Evolutionary conservation across 148 eudicot genomes (phyloP).

Genomic region (Nepenthes gracilis): DNA sequence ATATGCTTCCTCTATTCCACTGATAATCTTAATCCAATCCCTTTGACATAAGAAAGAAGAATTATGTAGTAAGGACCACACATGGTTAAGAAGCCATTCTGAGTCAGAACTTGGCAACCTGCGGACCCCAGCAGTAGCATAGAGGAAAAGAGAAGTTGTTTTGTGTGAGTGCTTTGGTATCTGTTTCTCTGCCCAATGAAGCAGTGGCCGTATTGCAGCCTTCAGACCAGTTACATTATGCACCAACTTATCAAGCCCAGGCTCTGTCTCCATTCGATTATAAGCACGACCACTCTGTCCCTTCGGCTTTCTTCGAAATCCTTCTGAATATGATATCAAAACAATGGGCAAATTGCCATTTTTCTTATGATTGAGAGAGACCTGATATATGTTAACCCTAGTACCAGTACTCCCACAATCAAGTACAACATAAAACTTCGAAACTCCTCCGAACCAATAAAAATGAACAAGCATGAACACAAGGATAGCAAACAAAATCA

Average conservation of each 20-base stretch:
- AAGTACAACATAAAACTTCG: constrained; percentile 78
- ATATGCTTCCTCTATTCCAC: constrained; percentile 95
- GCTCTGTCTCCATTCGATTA: constrained; percentile 95
- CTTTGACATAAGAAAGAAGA: constrained; percentile 68
- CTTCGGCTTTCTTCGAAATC: constrained; percentile 35
- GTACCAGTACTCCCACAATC: constrained; percentile 99
- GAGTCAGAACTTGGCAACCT: constrained; percentile 78
- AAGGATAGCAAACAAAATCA: constrained; percentile 45
- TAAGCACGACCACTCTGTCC: constrained; percentile 81
- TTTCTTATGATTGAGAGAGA: constrained; percentile 47
- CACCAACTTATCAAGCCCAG: constrained; percentile 92
- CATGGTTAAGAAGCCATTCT: constrained; percentile 83
- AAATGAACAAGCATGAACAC: constrained; percentile 25
- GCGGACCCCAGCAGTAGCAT: constrained; percentile 98
- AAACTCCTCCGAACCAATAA: constrained; percentile 55
- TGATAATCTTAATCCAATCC: constrained; percentile 87
- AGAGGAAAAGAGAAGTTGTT: constrained; percentile 69
- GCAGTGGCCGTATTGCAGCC: constrained; percentile 70
- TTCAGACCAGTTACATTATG: constrained; percentile 65
- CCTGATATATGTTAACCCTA: constrained; percentile 81
- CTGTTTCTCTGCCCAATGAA: constrained; percentile 86
- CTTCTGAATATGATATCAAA: constrained; percentile 66
- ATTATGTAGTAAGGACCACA: constrained; percentile 52
- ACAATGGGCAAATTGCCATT: constrained; percentile 59
- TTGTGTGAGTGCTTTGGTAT: constrained; percentile 71